These are phyloP conservation scores for Phylloporus sp. DNA, from an alignment of 768 basidiomycete species.

Conservation along the genomic window DNA sequence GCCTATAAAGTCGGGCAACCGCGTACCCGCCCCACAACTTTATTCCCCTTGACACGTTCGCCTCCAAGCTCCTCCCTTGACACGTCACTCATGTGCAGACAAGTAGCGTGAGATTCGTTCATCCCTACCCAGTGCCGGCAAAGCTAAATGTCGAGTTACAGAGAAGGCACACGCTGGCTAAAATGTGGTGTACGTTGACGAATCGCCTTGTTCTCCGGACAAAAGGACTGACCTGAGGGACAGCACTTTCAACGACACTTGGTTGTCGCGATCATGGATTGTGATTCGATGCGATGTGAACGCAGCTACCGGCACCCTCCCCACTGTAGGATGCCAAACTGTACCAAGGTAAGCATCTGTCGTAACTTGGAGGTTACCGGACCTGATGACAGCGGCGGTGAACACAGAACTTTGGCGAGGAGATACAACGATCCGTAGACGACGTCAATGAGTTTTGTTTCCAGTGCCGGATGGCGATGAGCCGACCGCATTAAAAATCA, in stretches of 20 bases:
- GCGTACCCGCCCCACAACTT: constrained; percentile 12
- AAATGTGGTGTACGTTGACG: constrained; percentile 56
- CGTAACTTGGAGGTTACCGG: constrained; percentile 8
- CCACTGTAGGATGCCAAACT: constrained; percentile 50
- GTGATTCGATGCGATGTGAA: constrained; percentile 61
- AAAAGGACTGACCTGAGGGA: constrained; percentile 8
- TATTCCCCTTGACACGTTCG: constrained; percentile 4
- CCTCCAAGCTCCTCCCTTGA: not conserved
- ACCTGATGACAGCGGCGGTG: constrained; percentile 5
- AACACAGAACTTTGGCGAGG: constrained; percentile 59
- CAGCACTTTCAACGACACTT: constrained; percentile 80
- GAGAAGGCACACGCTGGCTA: constrained; percentile 75
- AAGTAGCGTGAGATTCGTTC: constrained; percentile 61
- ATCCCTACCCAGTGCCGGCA: not conserved
- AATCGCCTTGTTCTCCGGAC: constrained; percentile 4
- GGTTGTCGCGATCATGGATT: constrained; percentile 72
- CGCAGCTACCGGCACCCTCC: constrained; percentile 58
- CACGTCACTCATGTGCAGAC: constrained; percentile 57
- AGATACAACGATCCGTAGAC: constrained; percentile 68
- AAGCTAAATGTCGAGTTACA: constrained; percentile 26
- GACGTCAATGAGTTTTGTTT: constrained; percentile 68
- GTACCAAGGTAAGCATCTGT: constrained; percentile 49
- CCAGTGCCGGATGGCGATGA: constrained; percentile 60
- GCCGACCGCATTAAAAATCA: constrained; percentile 25
- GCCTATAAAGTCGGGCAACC: constrained; percentile 27